Conservation (phyloP, 139 green algal species). For the Gonium pectorale region DNA sequence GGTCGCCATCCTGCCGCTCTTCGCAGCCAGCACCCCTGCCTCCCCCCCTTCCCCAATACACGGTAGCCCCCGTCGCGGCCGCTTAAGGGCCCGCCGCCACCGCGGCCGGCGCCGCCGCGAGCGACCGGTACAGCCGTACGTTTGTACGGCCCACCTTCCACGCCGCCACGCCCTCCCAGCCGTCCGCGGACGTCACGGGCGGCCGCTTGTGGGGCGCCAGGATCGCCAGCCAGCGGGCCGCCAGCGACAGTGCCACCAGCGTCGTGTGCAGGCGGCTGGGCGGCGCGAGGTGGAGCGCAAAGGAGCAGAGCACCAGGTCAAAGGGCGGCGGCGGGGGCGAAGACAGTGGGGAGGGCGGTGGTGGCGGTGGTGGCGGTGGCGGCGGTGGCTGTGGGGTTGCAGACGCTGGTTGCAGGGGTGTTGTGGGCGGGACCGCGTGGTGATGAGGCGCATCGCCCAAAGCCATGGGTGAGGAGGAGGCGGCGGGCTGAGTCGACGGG, state of each 20-base stretch:
- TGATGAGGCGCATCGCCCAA: too few relatives aligned
- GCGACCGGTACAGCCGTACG: constrained; percentile 23
- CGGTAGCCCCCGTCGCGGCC: too few relatives aligned
- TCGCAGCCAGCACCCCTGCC: too few relatives aligned
- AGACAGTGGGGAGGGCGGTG: background rate
- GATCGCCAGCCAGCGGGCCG: constrained; percentile 23
- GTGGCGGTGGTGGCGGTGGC: background rate
- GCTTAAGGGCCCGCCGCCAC: too few relatives aligned
- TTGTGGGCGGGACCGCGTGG: too few relatives aligned
- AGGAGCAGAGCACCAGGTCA: constrained; percentile 36
- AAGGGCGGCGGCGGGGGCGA: background rate
- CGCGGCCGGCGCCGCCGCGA: background rate
- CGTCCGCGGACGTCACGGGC: background rate
- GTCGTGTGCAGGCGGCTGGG: constrained; percentile 21
- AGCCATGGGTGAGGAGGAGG: too few relatives aligned
- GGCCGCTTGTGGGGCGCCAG: constrained; percentile 41
- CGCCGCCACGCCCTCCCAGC: background rate
- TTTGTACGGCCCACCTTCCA: constrained; percentile 4
- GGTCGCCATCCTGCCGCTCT: too few relatives aligned
- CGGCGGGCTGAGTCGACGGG: too few relatives aligned
- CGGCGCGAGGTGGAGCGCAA: constrained; percentile 32
- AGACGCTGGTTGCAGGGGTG: background rate
- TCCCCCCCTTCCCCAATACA: too few relatives aligned
- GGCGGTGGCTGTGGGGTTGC: background rate
- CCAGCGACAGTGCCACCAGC: background rate